Evolutionary conservation across 202 grass and related monocot species (phyloP).

Genomic region (Carex sylvatica): DNA sequence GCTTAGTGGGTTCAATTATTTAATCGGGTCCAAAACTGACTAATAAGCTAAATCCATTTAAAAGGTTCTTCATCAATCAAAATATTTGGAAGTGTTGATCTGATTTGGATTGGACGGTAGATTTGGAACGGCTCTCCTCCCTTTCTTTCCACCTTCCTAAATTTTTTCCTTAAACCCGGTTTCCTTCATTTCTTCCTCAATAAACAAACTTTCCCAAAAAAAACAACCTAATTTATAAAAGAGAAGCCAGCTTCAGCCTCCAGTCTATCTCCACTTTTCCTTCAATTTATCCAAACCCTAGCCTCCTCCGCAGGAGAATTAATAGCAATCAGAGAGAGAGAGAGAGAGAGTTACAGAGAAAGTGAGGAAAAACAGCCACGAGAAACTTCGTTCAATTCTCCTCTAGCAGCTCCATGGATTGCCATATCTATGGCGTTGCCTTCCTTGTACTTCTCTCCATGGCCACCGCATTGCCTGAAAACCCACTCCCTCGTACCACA

Average conservation of each 20-base stretch:
- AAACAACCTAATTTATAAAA: background rate
- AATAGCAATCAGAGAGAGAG: background rate
- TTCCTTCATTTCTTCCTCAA: background rate
- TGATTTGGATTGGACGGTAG: no score
- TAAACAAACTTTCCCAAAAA: constrained; percentile 15
- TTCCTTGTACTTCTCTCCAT: constrained; percentile 31
- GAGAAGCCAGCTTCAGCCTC: background rate
- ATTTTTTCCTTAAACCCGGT: background rate
- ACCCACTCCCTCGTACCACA: constrained; percentile 8
- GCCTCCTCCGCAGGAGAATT: background rate
- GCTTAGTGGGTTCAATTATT: no score
- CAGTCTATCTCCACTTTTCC: background rate
- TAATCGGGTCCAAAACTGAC: no score
- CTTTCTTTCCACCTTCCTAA: background rate
- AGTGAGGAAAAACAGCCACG: background rate
- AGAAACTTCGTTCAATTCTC: background rate
- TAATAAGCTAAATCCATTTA: no score
- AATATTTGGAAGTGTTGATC: no score
- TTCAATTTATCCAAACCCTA: background rate
- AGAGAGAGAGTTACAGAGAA: background rate
- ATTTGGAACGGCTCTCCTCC: no score
- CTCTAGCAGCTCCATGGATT: constrained; percentile 35
- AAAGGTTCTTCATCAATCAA: no score
- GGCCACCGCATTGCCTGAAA: constrained; percentile 12
- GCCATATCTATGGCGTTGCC: constrained; percentile 40